Base-by-base conservation (phyloP, 768 basidiomycete species). In the Lyophyllum decastes region DNA sequence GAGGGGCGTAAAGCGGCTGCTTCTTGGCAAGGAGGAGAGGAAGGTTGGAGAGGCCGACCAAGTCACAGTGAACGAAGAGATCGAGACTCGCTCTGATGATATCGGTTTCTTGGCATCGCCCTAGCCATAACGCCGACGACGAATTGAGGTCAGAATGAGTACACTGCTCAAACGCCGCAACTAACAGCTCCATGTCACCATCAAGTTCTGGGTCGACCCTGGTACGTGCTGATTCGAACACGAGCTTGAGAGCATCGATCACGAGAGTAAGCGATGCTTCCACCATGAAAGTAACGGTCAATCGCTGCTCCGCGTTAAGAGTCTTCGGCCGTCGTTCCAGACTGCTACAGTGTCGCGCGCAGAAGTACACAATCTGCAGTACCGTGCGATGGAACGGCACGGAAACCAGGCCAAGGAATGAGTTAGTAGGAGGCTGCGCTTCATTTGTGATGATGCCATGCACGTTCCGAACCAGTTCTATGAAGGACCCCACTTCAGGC, bases 141-240 rank as follows among this genome's bases (percentile, higher is more conserved):
- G 82, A 77, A 35, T 82, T 86, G 57, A 93, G 76, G 54, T 91
- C 88, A 2, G 79, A 75, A 9, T 84, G 81, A 7, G 84, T 91
- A 67, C 88, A 89, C 66, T 92, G 89, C 61, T 92, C 85, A 60
- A 95, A 92, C n/a, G 90, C 87, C 7, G 90, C 82, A 4, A 93
- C 86, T 12, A 94, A 76, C 11, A 93, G 76, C 60, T 92, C 87
- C 81, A 95, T 84, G 60, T 96, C 92, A 19, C 82, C 77, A 70
- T 94, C 92, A 6, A 92, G 74, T 45, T 90, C 88, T 55, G 83
- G 59, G 67, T 88, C 83, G 34, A 78, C 63, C 45, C 84, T 73
- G 33, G 76, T 78, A 17, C 80, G 78, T 0, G 89, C 90, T 27
- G 85, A 75, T 49, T 84, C 79, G 62, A 94, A 90, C 3, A 85